These are phyloP conservation scores for Neopestalotiopsis clavispora DNA, from an alignment of 2,329 filamentous ascomycete species.

Conservation along the genomic window DNA sequence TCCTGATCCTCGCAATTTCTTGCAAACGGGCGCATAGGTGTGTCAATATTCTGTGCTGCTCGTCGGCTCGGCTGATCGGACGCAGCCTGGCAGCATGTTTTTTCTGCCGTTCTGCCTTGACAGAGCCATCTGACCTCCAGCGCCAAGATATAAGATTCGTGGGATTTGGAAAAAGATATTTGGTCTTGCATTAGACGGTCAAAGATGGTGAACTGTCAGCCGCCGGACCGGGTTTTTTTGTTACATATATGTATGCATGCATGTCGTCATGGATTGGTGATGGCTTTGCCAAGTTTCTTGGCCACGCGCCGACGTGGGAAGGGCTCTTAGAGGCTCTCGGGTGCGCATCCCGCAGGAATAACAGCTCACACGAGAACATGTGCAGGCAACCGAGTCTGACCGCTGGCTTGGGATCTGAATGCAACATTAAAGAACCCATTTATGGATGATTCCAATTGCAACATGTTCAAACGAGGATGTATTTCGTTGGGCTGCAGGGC, in stretches of 20 bases:
- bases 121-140: neutral
- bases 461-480: neutral
- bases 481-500: neutral
- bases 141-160: neutral
- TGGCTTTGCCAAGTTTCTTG: neutral
- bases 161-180: neutral
- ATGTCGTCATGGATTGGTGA: constrained; percentile 1
- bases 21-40: neutral
- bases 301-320: neutral
- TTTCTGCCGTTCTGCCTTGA: neutral
- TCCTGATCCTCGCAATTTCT: neutral
- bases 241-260: neutral
- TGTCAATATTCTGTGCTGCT: neutral
- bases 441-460: neutral
- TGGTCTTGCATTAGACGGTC: neutral
- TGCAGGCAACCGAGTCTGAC: neutral
- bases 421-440: neutral
- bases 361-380: constrained; percentile 1
- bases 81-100: neutral
- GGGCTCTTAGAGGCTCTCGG: neutral
- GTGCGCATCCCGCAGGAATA: neutral
- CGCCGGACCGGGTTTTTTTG: neutral
- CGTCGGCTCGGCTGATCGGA: neutral
- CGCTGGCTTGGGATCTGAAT: neutral
- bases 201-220: no score